Evolutionary conservation across 2,329 filamentous ascomycete genomes (phyloP).

Genomic region (Chrysoporthe austroafricana): DNA sequence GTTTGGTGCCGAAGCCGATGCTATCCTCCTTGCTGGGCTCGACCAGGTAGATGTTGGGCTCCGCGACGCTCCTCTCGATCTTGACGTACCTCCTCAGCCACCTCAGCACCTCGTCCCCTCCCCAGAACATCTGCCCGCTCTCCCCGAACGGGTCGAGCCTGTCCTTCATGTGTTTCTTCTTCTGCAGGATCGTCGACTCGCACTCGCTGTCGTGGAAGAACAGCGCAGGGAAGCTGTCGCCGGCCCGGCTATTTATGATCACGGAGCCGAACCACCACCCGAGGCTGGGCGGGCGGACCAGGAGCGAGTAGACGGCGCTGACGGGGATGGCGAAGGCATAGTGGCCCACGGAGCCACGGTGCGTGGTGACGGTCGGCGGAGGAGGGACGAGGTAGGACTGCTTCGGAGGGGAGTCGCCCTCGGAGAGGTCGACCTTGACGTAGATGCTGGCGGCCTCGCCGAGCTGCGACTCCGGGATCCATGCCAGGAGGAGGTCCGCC

Average conservation of each 20-base stretch:
- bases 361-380: conserved; percentile 81
- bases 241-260: conserved; percentile 87
- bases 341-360: conserved; percentile 71
- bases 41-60: conserved; percentile 88
- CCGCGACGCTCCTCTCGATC: conserved; percentile 81
- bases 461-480: conserved; percentile 88
- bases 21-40: conserved; percentile 87
- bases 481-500: conserved; percentile 83
- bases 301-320: conserved; percentile 85
- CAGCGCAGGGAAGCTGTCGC: conserved; percentile 90
- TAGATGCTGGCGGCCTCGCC: conserved; percentile 88
- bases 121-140: conserved; percentile 91
- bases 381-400: conserved; percentile 91
- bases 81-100: conserved; percentile 86
- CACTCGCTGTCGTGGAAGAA: conserved; percentile 99
- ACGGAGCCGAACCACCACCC: conserved; percentile 99
- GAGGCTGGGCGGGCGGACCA: conserved; percentile 87
- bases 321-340: conserved; percentile 93
- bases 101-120: conserved; percentile 89
- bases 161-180: conserved; percentile 82
- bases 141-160: conserved; percentile 90
- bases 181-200: conserved; percentile 90
- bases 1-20: conserved; percentile 73
- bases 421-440: conserved; percentile 90
- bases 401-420: conserved; percentile 77